A percentile compares a stretch with the other conserved stretches of the same genome.
Conservation (phyloP, 2,329 filamentous ascomycete species). For the Ilyonectria mors-panacis region DNA sequence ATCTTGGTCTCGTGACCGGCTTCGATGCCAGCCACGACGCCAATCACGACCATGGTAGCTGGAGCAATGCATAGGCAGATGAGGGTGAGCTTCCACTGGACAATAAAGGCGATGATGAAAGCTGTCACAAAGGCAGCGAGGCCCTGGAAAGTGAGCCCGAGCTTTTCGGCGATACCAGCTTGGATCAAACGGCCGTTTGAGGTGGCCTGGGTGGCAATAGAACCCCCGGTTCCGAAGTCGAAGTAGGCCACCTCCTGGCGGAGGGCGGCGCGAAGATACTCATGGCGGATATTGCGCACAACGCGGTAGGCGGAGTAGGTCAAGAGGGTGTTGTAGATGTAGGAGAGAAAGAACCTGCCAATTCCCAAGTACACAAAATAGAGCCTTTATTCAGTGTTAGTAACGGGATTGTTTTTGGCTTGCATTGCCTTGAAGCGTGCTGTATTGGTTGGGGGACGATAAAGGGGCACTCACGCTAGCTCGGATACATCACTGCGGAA, state of each 20-base stretch:
- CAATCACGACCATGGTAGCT: conserved; percentile 51
- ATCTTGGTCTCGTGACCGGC: conserved; percentile 51
- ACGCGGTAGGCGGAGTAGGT: conserved; percentile 67
- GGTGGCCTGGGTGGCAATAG: conserved; percentile 56
- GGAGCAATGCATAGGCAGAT: conserved; percentile 56
- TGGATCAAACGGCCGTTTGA: conserved; percentile 61
- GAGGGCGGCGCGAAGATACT: conserved; percentile 65
- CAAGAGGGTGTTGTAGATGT: conserved; percentile 60
- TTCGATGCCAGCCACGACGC: conserved; percentile 51
- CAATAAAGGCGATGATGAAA: conserved; percentile 57
- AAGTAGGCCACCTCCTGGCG: conserved; percentile 67
- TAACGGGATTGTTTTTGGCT: neutral
- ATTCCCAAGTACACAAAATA: conserved; percentile 73
- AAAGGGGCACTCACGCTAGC: conserved; percentile 58
- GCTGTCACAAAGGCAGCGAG: conserved; percentile 56
- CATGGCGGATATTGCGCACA: conserved; percentile 63
- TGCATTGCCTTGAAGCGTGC: neutral
- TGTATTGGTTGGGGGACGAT: conserved; percentile 58
- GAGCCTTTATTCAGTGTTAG: conserved; percentile 56
- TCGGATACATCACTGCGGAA: conserved; percentile 52
- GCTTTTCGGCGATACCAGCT: conserved; percentile 58
- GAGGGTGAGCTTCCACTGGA: conserved; percentile 62
- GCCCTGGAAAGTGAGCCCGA: conserved; percentile 57
- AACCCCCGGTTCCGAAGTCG: conserved; percentile 59
- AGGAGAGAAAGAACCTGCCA: conserved; percentile 65